Conservation (phyloP, 306 rosid genomes). For the Pyrus pyrifolia region DNA sequence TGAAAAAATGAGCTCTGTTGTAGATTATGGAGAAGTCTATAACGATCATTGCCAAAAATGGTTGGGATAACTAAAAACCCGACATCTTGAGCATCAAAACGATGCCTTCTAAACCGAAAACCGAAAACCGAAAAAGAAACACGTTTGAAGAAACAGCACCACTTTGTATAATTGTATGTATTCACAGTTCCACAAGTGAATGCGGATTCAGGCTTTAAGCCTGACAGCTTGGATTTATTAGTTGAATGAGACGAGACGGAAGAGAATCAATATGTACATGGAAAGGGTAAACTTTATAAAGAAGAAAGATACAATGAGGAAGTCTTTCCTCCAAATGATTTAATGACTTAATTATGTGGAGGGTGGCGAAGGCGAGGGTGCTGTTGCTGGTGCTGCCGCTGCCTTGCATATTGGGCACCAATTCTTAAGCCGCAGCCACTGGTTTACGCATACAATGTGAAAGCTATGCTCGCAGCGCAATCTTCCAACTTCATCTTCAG, state of each 20-base stretch:
- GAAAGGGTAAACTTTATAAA: conserved; percentile 10
- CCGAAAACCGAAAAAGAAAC: neutral
- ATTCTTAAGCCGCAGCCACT: conserved; percentile 84
- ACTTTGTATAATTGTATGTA: conserved; percentile 33
- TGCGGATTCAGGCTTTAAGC: conserved; percentile 27
- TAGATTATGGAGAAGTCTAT: neutral
- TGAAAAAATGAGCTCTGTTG: neutral
- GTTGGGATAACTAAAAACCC: neutral
- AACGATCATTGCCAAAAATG: neutral
- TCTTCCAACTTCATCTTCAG: conserved; percentile 67
- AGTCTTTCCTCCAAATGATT: conserved; percentile 17
- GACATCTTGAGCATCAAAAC: neutral
- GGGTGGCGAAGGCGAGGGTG: conserved; percentile 10
- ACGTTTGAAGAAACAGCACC: conserved; percentile 3
- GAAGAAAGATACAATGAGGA: conserved; percentile 19
- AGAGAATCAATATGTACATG: conserved; percentile 57
- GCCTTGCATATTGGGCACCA: conserved; percentile 99
- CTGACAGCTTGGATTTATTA: conserved; percentile 55
- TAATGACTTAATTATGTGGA: conserved; percentile 28
- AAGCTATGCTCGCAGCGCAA: conserved; percentile 67
- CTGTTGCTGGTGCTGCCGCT: neutral
- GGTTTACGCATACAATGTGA: conserved; percentile 66
- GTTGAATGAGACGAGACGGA: conserved; percentile 21
- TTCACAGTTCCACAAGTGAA: conserved; percentile 26
- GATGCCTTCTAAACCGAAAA: neutral